A percentile compares a stretch with the other conserved stretches of the same genome.
phyloP scores from a whole-genome alignment of 1,139 yeast species.

The Geotrichum cucujoidarum region DNA sequence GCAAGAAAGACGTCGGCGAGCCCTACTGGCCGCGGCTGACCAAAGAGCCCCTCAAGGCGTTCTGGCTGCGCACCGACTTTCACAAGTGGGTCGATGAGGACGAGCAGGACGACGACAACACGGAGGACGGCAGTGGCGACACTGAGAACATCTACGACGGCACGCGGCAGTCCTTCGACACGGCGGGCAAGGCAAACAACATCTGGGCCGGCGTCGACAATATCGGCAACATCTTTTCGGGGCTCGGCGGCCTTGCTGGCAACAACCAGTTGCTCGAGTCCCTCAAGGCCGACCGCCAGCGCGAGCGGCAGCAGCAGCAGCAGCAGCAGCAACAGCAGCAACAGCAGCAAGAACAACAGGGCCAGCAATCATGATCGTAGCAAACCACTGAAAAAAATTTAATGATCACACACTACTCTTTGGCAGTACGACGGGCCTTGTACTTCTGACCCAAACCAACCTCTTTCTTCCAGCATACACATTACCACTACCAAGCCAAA shows the following conservation, averaged over 20 bases:
- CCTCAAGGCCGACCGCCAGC: neutral
- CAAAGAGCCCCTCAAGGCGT: conserved; percentile 64
- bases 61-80: conserved; percentile 86
- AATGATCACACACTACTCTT: too few relatives aligned
- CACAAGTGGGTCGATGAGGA: conserved; percentile 97
- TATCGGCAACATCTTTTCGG: neutral
- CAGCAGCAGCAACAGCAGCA: too few relatives aligned
- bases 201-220: neutral
- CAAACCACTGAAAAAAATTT: too few relatives aligned
- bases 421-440: too few relatives aligned
- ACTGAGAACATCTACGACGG: conserved; percentile 27
- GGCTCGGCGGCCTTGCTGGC: neutral
- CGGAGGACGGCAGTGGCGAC: conserved; percentile 45
- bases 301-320: too few relatives aligned
- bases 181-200: neutral
- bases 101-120: conserved; percentile 74
- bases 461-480: too few relatives aligned
- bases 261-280: neutral
- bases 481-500: too few relatives aligned
- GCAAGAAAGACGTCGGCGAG: conserved; percentile 59
- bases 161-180: conserved; percentile 30
- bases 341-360: too few relatives aligned
- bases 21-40: conserved; percentile 93
- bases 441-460: too few relatives aligned
- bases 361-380: too few relatives aligned